Evolutionary conservation across 2,329 filamentous ascomycete genomes (phyloP).

Genomic region (Onygenales sp.): DNA sequence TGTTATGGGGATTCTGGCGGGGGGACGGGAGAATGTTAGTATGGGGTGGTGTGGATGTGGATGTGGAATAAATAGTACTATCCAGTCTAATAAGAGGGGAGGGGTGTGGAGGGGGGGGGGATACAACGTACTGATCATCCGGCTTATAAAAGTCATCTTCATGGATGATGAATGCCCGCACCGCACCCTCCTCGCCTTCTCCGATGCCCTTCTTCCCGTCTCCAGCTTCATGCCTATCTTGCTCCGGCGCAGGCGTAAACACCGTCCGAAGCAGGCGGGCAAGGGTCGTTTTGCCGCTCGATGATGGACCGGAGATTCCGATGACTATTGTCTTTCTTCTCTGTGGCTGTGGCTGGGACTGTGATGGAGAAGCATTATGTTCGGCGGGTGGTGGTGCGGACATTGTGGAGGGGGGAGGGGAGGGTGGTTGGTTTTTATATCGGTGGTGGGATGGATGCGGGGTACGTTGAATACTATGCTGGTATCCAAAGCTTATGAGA

Average conservation of each 20-base stretch:
- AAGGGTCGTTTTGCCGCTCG: conserved; percentile 89
- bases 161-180: conserved; percentile 64
- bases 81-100: too few species aligned
- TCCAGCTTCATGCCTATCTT: too few species aligned
- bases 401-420: neutral
- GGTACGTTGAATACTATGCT: too few species aligned
- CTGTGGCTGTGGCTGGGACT: neutral
- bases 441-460: neutral
- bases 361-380: neutral
- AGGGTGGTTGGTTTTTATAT: neutral
- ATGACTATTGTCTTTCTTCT: conserved; percentile 28
- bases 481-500: too few species aligned
- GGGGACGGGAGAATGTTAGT: neutral
- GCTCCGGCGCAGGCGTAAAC: conserved; percentile 43
- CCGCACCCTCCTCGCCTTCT: conserved; percentile 5
- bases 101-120: neutral
- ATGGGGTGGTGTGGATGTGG: neutral
- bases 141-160: conserved; percentile 92
- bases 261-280: conserved; percentile 74
- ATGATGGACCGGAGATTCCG: conserved; percentile 81
- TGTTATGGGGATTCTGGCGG: conserved; percentile 32
- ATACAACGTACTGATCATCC: conserved; percentile 54
- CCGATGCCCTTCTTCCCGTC: neutral
- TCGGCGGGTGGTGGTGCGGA: neutral
- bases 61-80: too few species aligned